A percentile compares a stretch with the other conserved stretches of the same genome.
These are phyloP conservation scores for Martiniozyma abietophila DNA, from an alignment of 805 yeast genomes.

Conservation along the genomic window DNA sequence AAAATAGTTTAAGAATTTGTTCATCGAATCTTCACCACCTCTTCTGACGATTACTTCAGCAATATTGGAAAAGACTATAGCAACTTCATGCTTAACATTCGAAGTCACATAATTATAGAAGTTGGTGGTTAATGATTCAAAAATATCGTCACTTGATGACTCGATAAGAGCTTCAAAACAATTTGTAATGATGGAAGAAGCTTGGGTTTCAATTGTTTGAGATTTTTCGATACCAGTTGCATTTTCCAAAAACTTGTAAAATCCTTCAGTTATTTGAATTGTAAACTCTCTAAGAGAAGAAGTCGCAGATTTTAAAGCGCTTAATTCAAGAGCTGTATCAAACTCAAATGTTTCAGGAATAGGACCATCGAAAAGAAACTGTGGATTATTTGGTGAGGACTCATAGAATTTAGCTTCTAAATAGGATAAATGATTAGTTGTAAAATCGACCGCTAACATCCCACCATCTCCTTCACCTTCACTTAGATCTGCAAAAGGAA, in stretches of 20 bases:
- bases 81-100: slow-evolving; percentile 49
- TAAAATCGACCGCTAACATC: slow-evolving; percentile 41
- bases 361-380: slow-evolving; percentile 14
- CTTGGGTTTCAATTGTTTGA: slow-evolving; percentile 42
- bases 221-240: slow-evolving; percentile 50
- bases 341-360: slow-evolving; percentile 26
- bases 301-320: slow-evolving; percentile 65
- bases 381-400: slow-evolving; percentile 19
- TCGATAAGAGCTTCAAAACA: slow-evolving; percentile 43
- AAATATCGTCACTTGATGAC: slow-evolving; percentile 50
- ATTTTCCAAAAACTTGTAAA: slow-evolving; percentile 59
- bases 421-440: slow-evolving; percentile 52
- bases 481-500: slow-evolving; percentile 60
- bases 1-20: slow-evolving; percentile 35
- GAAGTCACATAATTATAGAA: slow-evolving; percentile 51
- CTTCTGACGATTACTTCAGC: slow-evolving; percentile 65
- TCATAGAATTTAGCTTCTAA: slow-evolving; percentile 36
- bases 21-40: slow-evolving; percentile 41
- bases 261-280: slow-evolving; percentile 43
- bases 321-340: slow-evolving; percentile 37
- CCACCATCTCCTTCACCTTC: slow-evolving; percentile 34
- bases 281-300: slow-evolving; percentile 57
- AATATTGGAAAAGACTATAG: slow-evolving; percentile 61
- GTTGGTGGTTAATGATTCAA: slow-evolving; percentile 34
- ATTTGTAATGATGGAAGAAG: slow-evolving; percentile 28